Percentiles rank a stretch among this genome's conserved stretches.
phyloP scores from a whole-genome alignment of 192 early-diverging fungal species.

The Funneliformis mosseae region DNA sequence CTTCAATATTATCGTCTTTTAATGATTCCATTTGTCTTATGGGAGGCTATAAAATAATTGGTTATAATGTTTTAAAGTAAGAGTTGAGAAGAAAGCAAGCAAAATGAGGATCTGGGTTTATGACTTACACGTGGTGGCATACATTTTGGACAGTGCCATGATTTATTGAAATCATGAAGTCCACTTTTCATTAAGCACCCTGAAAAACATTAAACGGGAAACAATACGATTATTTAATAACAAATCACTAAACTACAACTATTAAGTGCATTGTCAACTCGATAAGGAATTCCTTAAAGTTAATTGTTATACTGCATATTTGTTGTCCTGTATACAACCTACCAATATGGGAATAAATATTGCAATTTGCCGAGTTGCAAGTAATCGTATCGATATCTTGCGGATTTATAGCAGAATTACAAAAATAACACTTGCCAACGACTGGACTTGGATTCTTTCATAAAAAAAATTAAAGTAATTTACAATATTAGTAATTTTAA shows the following conservation, averaged over 20 bases:
- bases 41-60: background rate
- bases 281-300: background rate
- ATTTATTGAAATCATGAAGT: background rate
- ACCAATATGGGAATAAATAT: slow-evolving; percentile 7
- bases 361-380: background rate
- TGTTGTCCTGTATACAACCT: background rate
- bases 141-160: slow-evolving; percentile 7
- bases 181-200: slow-evolving; percentile 7
- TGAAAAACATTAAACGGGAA: background rate
- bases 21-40: background rate
- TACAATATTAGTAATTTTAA: background rate
- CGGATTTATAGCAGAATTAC: background rate
- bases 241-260: background rate
- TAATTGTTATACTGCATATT: background rate
- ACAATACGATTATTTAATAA: background rate
- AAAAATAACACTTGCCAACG: background rate
- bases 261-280: background rate
- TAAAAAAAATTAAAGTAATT: background rate
- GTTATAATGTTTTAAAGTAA: background rate
- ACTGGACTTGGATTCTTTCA: background rate
- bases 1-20: background rate
- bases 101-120: background rate
- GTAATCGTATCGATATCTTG: background rate
- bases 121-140: background rate
- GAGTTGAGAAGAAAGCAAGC: background rate